Conservation (phyloP, 2,329 filamentous ascomycete genomes). For the Acarospora socialis region DNA sequence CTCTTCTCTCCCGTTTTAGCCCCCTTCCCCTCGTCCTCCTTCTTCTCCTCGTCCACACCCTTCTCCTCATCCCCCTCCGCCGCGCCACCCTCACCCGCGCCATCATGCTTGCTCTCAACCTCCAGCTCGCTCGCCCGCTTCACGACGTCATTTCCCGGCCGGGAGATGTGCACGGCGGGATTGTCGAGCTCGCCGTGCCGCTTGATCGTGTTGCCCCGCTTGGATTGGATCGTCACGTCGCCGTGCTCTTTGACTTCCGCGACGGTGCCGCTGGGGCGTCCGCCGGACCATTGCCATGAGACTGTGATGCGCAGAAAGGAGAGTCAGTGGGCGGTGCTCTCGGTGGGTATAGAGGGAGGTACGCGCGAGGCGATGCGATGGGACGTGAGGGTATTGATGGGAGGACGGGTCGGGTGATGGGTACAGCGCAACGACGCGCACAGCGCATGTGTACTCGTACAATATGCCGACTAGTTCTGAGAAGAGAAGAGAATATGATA, state of each 20-base stretch:
- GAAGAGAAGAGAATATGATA: constrained; percentile 1
- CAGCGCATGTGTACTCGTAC: background rate
- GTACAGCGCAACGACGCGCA: background rate
- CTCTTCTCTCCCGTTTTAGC: constrained; percentile 8
- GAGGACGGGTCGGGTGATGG: background rate
- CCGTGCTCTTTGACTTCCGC: constrained; percentile 43
- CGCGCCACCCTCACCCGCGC: constrained; percentile 5
- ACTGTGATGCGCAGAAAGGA: constrained; percentile 27
- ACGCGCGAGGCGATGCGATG: background rate
- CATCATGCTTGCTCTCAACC: constrained; percentile 33
- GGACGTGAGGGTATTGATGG: background rate
- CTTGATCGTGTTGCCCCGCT: constrained; percentile 49
- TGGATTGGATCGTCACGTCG: constrained; percentile 45
- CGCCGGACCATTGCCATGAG: constrained; percentile 47
- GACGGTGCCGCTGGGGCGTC: constrained; percentile 42
- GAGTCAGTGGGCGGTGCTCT: constrained; percentile 3
- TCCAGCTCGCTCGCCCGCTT: constrained; percentile 48
- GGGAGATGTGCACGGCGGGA: constrained; percentile 45
- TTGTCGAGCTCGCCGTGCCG: constrained; percentile 47
- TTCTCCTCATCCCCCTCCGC: too few species aligned
- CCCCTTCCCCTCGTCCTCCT: constrained; percentile 10
- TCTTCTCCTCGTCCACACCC: constrained; percentile 20
- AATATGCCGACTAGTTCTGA: background rate
- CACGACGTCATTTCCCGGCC: constrained; percentile 49
- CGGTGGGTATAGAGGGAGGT: background rate